Base-by-base conservation (phyloP, 768 basidiomycete genomes). In the Phaeotremella skinneri region DNA sequence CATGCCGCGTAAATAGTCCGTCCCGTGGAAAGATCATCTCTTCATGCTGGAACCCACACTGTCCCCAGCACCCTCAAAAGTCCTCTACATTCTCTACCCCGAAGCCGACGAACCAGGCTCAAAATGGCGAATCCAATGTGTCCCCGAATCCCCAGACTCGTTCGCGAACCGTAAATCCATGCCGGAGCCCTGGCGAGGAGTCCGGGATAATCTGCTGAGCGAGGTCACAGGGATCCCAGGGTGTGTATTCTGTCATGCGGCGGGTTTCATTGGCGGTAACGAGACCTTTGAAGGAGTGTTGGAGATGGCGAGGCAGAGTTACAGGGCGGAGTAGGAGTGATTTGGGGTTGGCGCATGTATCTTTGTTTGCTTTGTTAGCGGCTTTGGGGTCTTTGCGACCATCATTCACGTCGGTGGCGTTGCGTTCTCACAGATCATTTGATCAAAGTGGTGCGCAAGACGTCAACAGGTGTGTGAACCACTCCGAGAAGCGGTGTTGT, bases 231-330 rank as follows among this genome's bases (percentile, higher is more conserved):
- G 90, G 2, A 85, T 97, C 59, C 83, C 84, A 0, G 91, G 87
- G 1, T 83, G 93, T 52, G 84, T 96, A 54, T 99, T 99, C 71
- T 85, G 93, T 25, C 96, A 99, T 78, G 91, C 93, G 0, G 88
- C 87, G 58, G 96, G 96, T 6, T 99, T 99, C 76, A 98, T 92
- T 70, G 96, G 96, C 69, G 72, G 70, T 25, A 92, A 93, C 77
- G 85, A 88, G 76, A 91, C 92, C 1, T 89, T 84, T 79, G 89
- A 89, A 39, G 94, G 94, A 23, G 90, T 89, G 1, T 77, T 97
- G 68, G 79, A 81, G 70, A 84, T 97, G 73, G 93, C 92, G 4
- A 81, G 81, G 76, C 79, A 82, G 60, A 49, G 59, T 41, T 45
- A 45, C 21, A 45, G 23, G 20, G 43, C 43, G 43, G 13, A 45